Conservation (phyloP, 257 asterid species). For the Nicotiana knightiana region DNA sequence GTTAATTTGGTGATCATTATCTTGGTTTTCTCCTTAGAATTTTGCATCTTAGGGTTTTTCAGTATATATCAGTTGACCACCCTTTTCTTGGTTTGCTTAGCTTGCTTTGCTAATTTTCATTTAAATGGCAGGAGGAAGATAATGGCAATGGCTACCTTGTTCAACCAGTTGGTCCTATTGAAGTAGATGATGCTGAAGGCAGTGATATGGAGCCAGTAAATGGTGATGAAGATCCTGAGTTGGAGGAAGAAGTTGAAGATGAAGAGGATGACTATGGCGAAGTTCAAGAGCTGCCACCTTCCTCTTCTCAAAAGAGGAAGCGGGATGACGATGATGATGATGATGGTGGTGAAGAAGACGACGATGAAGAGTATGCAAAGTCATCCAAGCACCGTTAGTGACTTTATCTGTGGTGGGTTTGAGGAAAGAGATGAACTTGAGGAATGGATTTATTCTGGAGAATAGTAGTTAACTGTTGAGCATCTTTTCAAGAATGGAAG, state of each 20-base stretch:
- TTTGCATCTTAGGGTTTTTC: not conserved
- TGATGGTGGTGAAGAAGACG: constrained; percentile 4
- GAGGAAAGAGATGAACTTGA: not conserved
- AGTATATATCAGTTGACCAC: not conserved
- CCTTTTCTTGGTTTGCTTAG: not conserved
- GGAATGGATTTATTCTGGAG: constrained; percentile 16
- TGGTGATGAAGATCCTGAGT: constrained; percentile 44
- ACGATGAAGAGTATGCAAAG: constrained; percentile 33
- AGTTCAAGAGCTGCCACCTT: constrained; percentile 67
- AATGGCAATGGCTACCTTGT: constrained; percentile 53
- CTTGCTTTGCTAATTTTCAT: not conserved
- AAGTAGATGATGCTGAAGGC: constrained; percentile 34
- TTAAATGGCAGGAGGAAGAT: constrained; percentile 69
- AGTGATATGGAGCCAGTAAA: constrained; percentile 35
- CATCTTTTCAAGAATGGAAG: constrained; percentile 15
- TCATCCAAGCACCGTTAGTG: constrained; percentile 41
- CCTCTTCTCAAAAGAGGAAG: constrained; percentile 61
- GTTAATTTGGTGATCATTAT: not conserved
- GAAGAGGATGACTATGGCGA: constrained; percentile 67
- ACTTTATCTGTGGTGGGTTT: not conserved
- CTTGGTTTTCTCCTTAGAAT: not conserved
- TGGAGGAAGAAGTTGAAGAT: constrained; percentile 47
- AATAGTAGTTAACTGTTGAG: not conserved
- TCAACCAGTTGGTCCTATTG: constrained; percentile 65
- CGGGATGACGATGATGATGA: constrained; percentile 30